phyloP scores from a whole-genome alignment of 1,139 yeast genomes.

The Pichia sp. region DNA sequence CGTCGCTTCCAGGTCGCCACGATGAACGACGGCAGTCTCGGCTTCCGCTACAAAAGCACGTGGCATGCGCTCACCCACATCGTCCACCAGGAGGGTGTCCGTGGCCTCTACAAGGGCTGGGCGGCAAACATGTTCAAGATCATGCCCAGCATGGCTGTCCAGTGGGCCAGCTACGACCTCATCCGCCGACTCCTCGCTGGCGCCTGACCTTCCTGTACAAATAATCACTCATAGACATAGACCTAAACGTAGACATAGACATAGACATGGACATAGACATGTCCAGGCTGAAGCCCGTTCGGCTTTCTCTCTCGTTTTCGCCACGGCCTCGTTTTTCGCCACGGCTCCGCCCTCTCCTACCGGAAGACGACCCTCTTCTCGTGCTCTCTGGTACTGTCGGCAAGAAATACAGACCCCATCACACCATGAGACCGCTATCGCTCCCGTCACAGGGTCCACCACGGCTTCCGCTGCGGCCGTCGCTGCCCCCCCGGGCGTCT shows the following conservation, averaged over 20 bases:
- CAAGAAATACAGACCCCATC: background rate
- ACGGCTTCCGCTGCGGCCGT: constrained; percentile 6
- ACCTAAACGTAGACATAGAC: too few relatives aligned
- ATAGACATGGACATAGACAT: too few relatives aligned
- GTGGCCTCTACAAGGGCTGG: constrained; percentile 84
- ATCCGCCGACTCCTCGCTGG: constrained; percentile 7
- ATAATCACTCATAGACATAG: background rate
- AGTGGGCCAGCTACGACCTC: constrained; percentile 75
- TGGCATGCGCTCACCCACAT: constrained; percentile 67
- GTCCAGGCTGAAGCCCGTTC: too few relatives aligned
- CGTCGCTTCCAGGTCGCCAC: constrained; percentile 88
- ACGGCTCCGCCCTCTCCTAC: too few relatives aligned
- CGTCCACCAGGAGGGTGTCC: constrained; percentile 66
- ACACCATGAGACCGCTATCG: background rate
- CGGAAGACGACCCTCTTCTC: too few relatives aligned
- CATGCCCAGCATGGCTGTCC: constrained; percentile 92
- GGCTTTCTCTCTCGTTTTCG: background rate
- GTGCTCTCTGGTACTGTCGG: too few relatives aligned
- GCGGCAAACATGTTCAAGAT: constrained; percentile 87
- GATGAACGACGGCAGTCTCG: constrained; percentile 72
- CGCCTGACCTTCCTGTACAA: background rate
- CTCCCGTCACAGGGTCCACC: constrained; percentile 6
- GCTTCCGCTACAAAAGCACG: constrained; percentile 74
- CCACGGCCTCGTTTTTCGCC: background rate
- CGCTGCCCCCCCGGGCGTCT: background rate